Conservation (phyloP, 306 rosid species). For the Biancaea sappan region DNA sequence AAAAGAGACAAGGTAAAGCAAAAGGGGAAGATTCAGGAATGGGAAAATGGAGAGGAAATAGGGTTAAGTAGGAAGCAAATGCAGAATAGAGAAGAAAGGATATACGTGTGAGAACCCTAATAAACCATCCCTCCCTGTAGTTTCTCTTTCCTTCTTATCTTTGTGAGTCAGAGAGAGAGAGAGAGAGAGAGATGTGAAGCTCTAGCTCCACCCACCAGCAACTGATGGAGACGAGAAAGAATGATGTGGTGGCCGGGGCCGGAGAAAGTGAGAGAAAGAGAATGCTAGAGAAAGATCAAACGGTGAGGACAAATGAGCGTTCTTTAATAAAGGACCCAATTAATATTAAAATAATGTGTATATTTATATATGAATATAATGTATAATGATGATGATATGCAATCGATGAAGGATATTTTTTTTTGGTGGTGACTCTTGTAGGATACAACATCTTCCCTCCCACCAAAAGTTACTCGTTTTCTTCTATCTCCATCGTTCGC, state of each 20-base stretch:
- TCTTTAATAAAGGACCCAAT: not conserved
- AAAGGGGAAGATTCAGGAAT: conserved; percentile 34
- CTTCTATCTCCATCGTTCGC: not conserved
- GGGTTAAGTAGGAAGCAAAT: conserved; percentile 52
- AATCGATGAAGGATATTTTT: conserved; percentile 38
- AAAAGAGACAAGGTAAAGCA: conserved; percentile 16
- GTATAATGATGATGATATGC: conserved; percentile 43
- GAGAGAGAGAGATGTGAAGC: conserved; percentile 41
- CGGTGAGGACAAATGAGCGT: conserved; percentile 39
- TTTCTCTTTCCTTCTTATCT: conserved; percentile 59
- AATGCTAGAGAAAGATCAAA: conserved; percentile 30
- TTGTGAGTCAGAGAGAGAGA: conserved; percentile 55
- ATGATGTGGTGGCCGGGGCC: conserved; percentile 37
- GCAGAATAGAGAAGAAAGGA: conserved; percentile 34
- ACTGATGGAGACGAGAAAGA: conserved; percentile 66
- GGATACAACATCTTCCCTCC: conserved; percentile 30
- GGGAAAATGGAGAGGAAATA: conserved; percentile 41
- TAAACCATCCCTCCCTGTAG: conserved; percentile 44
- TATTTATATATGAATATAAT: not conserved
- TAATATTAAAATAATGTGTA: not conserved
- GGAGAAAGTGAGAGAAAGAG: conserved; percentile 23
- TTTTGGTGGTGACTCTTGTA: conserved; percentile 43
- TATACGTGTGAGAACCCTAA: conserved; percentile 56
- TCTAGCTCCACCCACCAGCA: conserved; percentile 71
- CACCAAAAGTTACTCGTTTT: conserved; percentile 35